Evolutionary conservation across 1,139 yeast genomes (phyloP).

Genomic region (Protomyces macrosporus): DNA sequence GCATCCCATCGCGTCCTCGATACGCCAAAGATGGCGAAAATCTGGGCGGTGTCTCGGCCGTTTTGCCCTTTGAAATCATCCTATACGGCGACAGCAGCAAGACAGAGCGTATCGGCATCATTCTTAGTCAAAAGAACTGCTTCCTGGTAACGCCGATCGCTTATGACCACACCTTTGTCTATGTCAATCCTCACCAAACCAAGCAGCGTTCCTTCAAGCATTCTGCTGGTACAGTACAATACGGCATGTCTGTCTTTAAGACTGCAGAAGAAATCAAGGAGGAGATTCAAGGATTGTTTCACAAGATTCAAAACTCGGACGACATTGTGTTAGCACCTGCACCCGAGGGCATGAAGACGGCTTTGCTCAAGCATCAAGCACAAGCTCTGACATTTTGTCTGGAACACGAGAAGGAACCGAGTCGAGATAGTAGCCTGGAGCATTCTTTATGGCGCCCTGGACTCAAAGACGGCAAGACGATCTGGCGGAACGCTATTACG

Average conservation of each 20-base stretch:
- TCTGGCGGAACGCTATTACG: constrained; percentile 41
- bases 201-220: constrained; percentile 1
- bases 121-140: constrained; percentile 20
- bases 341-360: constrained; percentile 6
- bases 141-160: constrained; percentile 22
- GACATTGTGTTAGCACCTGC: not conserved
- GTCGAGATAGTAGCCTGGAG: not conserved
- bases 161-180: constrained; percentile 11
- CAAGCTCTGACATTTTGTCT: constrained; percentile 69
- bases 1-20: constrained; percentile 18
- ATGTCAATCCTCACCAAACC: constrained; percentile 22
- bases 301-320: constrained; percentile 9
- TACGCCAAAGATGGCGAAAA: constrained; percentile 18
- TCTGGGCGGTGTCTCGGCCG: constrained; percentile 11
- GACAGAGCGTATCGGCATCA: constrained; percentile 13
- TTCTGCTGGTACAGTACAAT: not conserved
- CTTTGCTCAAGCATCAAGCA: constrained; percentile 18
- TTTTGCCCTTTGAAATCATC: constrained; percentile 16
- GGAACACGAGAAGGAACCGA: constrained; percentile 69
- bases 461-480: constrained; percentile 13
- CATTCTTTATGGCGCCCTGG: constrained; percentile 33
- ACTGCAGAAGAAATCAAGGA: constrained; percentile 19
- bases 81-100: constrained; percentile 13
- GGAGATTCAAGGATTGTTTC: constrained; percentile 17
- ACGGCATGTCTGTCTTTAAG: constrained; percentile 19